A percentile compares a stretch with the other conserved stretches of the same genome.
phyloP scores from a whole-genome alignment of 2,329 filamentous ascomycete genomes.

The Pseudocercospora fijiensis region DNA sequence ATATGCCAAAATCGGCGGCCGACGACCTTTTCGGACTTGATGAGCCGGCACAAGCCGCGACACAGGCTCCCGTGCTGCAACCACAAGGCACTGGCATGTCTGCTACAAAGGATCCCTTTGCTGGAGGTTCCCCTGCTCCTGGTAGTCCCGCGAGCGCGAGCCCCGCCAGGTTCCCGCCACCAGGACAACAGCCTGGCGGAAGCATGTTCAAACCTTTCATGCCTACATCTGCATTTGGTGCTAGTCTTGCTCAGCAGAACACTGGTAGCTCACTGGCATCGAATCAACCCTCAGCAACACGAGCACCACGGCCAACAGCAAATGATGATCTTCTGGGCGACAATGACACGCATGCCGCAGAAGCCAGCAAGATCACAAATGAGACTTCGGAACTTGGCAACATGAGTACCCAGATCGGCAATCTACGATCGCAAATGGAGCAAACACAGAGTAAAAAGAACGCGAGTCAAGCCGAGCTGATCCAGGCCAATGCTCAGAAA shows the following conservation, averaged over 20 bases:
- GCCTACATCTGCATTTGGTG: slow-evolving; percentile 88
- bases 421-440: slow-evolving; percentile 88
- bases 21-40: slow-evolving; percentile 95
- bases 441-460: slow-evolving; percentile 81
- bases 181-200: slow-evolving; percentile 33
- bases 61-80: slow-evolving; percentile 49
- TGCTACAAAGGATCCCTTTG: slow-evolving; percentile 60
- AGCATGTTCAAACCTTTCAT: slow-evolving; percentile 82
- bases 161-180: slow-evolving; percentile 38
- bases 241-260: slow-evolving; percentile 71
- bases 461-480: slow-evolving; percentile 77
- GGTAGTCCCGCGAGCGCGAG: slow-evolving; percentile 60
- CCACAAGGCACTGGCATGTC: slow-evolving; percentile 77
- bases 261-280: slow-evolving; percentile 62
- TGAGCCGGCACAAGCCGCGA: slow-evolving; percentile 56
- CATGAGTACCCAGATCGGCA: slow-evolving; percentile 91
- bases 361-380: slow-evolving; percentile 80
- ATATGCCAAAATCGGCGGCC: slow-evolving; percentile 71
- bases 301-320: slow-evolving; percentile 36
- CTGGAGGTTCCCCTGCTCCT: slow-evolving; percentile 49
- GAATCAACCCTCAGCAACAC: slow-evolving; percentile 28
- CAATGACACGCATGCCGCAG: slow-evolving; percentile 69
- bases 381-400: slow-evolving; percentile 94
- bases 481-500: slow-evolving; percentile 80
- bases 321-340: slow-evolving; percentile 85